A percentile compares a stretch with the other conserved stretches of the same genome.
phyloP scores from a whole-genome alignment of 2,329 filamentous ascomycete species.

The Ustilaginoidea virens region DNA sequence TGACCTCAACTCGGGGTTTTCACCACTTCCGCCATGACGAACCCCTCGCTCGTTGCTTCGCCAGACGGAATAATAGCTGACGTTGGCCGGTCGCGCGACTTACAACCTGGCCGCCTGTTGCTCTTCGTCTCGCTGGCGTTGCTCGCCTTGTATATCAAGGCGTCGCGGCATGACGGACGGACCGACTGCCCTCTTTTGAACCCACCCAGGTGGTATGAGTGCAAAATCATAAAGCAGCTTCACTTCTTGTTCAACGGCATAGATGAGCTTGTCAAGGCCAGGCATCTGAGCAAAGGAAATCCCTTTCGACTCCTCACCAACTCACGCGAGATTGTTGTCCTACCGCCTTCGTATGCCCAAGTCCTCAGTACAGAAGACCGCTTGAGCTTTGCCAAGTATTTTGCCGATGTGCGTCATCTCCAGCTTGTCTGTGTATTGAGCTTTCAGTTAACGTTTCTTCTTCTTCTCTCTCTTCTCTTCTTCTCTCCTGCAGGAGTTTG shows the following conservation, averaged over 20 bases:
- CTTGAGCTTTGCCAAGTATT: constrained; percentile 6
- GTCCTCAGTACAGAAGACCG: constrained; percentile 3
- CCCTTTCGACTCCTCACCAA: constrained; percentile 6
- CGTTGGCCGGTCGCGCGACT: neutral
- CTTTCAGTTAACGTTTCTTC: too few species aligned
- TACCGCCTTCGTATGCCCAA: constrained; percentile 5
- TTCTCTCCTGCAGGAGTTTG: constrained; percentile 3
- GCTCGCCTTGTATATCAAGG: constrained; percentile 5
- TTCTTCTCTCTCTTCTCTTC: neutral
- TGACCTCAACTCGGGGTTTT: neutral
- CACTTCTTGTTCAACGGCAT: constrained; percentile 5
- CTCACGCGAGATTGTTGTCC: constrained; percentile 5
- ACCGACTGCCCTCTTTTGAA: constrained; percentile 2
- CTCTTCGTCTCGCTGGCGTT: constrained; percentile 37
- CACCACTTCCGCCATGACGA: constrained; percentile 3
- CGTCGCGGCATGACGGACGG: neutral
- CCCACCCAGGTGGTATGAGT: constrained; percentile 5
- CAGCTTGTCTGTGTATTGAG: too few species aligned
- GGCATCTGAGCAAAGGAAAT: constrained; percentile 1
- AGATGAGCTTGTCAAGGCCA: constrained; percentile 4
- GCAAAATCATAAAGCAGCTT: constrained; percentile 4
- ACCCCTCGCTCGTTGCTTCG: neutral
- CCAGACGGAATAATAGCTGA: neutral
- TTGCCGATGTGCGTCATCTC: constrained; percentile 4
- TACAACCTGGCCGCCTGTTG: constrained; percentile 16